Evolutionary conservation across 371 early-diverging fungal species (phyloP).

Genomic region (Mortierella sp.): DNA sequence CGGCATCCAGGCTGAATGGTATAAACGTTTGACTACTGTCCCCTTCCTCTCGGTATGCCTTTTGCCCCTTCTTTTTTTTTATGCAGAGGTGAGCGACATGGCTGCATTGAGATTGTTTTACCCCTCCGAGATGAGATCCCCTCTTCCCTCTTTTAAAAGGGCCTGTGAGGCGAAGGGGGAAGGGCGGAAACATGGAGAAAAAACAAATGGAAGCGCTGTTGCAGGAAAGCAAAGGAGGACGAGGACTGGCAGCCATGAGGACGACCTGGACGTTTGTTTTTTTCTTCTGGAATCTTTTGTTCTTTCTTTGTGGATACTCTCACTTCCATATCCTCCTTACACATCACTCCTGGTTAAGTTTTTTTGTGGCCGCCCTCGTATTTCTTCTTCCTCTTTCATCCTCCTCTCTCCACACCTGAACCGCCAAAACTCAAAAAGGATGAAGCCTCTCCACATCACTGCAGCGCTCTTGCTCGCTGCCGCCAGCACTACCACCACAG

Average conservation of each 20-base stretch:
- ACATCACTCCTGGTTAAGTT: neutral
- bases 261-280: neutral
- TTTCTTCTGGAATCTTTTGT: neutral
- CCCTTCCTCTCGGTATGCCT: neutral
- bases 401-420: neutral
- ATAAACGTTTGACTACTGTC: neutral
- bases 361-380: neutral
- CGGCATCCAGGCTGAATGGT: neutral
- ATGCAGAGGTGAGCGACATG: conserved; percentile 8
- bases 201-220: neutral
- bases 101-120: neutral
- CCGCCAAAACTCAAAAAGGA: neutral
- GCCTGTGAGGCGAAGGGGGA: too few relatives aligned
- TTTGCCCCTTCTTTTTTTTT: neutral
- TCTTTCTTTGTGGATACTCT: neutral
- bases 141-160: too few relatives aligned
- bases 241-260: neutral
- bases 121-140: neutral
- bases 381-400: neutral
- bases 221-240: neutral
- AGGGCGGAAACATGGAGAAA: neutral
- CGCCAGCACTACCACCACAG: neutral
- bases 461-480: neutral
- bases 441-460: neutral
- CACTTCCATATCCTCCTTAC: neutral